Base-by-base conservation (phyloP, 495 filamentous ascomycete genomes). In the Podospora pseudoanserina region DNA sequence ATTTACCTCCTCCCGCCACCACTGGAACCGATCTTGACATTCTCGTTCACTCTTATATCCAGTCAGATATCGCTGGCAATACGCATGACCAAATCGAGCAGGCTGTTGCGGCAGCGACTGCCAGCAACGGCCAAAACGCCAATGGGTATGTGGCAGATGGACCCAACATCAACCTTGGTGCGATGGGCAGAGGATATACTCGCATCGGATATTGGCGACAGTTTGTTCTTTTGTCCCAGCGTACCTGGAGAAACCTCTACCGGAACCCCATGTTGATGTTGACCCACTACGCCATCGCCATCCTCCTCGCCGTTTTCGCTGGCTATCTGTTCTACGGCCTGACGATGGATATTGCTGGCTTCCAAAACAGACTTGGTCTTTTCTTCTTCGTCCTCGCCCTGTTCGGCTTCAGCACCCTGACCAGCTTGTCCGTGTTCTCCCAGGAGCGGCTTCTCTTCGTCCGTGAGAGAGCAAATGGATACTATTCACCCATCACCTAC, bases 251-350 rank as follows among this genome's bases (percentile, higher is more conserved):
- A 68, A 99, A 99, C 73, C 88, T 99, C 3, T 97, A 99, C 80
- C 89, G 95, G 54, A 97, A 99, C 78, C 95, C 95, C 19, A 93
- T 97, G 88, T 81, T 99, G 59, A 99, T 99, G 95, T 86, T 99
- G 60, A 97, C 96, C 0, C 95, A 99, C 81, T 99, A 99, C 77
- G 94, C 94, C n/a, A 98, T 97, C 71, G 92, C 95, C 23, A 97
- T 99, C 69, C 80, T 98, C 1, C 86, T 99, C 15, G 95, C 94
- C 19, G 94, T 97, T 28, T 88, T 99, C 63, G 93, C 93, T 39
- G 95, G 95, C 19, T 97, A 89, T 77, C 87, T 99, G 26, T 99
- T 97, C 84, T 99, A 97, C 70, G 95, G 96, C 7, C 80, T 99
- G 69, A 97, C 92, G 23, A 91, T 96, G 76, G 92, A 98, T 75